Evolutionary conservation across 2,329 filamentous ascomycete species (phyloP).

Genomic region (Seiridium unicorne): DNA sequence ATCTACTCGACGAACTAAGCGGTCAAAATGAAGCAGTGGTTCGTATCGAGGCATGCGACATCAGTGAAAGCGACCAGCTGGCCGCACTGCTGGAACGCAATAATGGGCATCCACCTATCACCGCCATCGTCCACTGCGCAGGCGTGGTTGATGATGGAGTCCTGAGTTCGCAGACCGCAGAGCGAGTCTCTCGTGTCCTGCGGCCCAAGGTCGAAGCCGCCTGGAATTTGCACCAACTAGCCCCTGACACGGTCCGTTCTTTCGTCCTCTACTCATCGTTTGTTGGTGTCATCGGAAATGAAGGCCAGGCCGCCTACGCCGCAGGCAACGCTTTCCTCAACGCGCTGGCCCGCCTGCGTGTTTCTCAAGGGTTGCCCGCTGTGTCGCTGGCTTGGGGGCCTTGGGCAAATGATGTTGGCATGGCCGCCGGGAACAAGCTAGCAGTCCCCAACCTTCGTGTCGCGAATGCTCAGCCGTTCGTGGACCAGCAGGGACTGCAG

Average conservation of each 20-base stretch:
- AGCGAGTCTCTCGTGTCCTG: conserved; percentile 4
- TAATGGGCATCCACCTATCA: not conserved
- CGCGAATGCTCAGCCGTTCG: not conserved
- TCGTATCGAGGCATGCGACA: conserved; percentile 2
- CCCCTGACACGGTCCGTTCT: conserved; percentile 34
- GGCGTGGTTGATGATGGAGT: conserved; percentile 5
- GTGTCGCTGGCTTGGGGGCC: conserved; percentile 3
- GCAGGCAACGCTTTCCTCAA: conserved; percentile 3
- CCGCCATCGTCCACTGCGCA: conserved; percentile 5
- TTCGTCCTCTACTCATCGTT: conserved; percentile 5
- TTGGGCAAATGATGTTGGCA: conserved; percentile 4
- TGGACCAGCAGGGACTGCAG: conserved; percentile 2
- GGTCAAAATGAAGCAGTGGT: not conserved
- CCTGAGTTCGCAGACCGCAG: not conserved
- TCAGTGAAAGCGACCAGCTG: not conserved
- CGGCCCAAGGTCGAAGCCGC: conserved; percentile 6
- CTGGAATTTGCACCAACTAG: conserved; percentile 6
- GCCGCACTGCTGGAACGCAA: not conserved
- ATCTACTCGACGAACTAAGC: not conserved
- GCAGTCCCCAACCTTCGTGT: not conserved
- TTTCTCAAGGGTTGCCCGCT: not conserved
- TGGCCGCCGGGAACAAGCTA: conserved; percentile 1
- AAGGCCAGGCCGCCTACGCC: conserved; percentile 7
- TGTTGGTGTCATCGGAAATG: conserved; percentile 2
- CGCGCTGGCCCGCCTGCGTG: not conserved